Conservation (phyloP, 208 protist species). For the Trypanosoma vivax region DNA sequence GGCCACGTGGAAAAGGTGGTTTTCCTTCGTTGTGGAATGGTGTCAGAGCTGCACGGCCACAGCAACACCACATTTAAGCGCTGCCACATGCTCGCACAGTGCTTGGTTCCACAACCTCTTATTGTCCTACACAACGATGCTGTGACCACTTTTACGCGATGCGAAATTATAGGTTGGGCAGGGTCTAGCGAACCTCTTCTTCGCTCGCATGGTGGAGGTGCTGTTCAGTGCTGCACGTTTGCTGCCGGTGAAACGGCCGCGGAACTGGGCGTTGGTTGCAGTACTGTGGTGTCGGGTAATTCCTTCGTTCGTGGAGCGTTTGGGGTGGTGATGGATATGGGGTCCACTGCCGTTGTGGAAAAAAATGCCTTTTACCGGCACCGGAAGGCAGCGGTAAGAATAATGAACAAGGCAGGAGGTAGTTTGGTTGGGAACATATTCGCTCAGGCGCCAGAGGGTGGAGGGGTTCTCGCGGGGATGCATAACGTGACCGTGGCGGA, state of each 20-base stretch:
- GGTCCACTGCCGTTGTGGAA: slow-evolving; percentile 3
- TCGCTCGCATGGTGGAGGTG: slow-evolving; percentile 9
- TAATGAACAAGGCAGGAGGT: slow-evolving; percentile 15
- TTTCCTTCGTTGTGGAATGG: slow-evolving; percentile 13
- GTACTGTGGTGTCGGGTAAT: slow-evolving; percentile 3
- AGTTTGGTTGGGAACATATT: slow-evolving; percentile 14
- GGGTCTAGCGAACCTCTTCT: slow-evolving; percentile 1
- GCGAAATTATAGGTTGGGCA: slow-evolving; percentile 1
- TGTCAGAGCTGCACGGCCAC: not conserved
- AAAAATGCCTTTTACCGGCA: slow-evolving; percentile 17
- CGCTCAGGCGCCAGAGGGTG: slow-evolving; percentile 11
- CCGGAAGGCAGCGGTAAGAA: slow-evolving; percentile 13
- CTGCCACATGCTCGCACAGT: slow-evolving; percentile 9
- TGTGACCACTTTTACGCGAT: slow-evolving; percentile 6
- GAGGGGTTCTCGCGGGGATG: slow-evolving; percentile 9
- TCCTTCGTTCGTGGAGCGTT: slow-evolving; percentile 11
- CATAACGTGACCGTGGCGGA: slow-evolving; percentile 11
- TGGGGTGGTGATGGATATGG: slow-evolving; percentile 4
- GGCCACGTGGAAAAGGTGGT: not conserved
- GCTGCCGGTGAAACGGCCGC: slow-evolving; percentile 1
- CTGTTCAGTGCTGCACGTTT: slow-evolving; percentile 13
- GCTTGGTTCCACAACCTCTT: not conserved
- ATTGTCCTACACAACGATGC: not conserved
- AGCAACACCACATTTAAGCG: not conserved
- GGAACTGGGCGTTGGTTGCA: slow-evolving; percentile 2